Conservation (phyloP, 1,284 basidiomycete genomes). For the Pisolithus thermaeus region DNA sequence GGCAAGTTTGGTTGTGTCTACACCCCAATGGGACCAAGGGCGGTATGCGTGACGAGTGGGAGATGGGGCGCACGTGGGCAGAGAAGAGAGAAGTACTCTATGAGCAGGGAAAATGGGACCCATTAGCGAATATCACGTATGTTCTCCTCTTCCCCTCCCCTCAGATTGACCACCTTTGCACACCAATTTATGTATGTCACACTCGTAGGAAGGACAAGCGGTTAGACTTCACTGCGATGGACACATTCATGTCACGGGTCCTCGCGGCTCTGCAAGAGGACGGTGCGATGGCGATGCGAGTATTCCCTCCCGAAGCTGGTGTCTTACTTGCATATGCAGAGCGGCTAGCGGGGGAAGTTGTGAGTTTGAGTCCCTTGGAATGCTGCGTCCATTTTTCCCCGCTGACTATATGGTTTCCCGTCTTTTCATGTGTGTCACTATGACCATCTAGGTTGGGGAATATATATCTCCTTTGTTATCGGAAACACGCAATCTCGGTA, state of each 20-base stretch:
- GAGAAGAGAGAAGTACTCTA: constrained; percentile 96
- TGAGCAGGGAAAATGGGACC: constrained; percentile 72
- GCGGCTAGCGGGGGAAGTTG: constrained; percentile 71
- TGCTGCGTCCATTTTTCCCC: too few species aligned
- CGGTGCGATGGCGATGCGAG: constrained; percentile 72
- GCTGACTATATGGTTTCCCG: constrained; percentile 1
- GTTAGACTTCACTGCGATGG: constrained; percentile 82
- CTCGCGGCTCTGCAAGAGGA: constrained; percentile 65
- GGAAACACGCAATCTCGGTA: constrained; percentile 71
- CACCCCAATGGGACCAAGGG: constrained; percentile 30
- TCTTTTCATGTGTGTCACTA: neutral
- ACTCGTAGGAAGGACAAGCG: constrained; percentile 16
- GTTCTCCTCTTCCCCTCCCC: constrained; percentile 1
- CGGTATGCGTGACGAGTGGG: constrained; percentile 61
- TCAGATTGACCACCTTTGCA: neutral
- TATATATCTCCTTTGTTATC: constrained; percentile 79
- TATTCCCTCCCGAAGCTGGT: constrained; percentile 77
- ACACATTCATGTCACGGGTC: constrained; percentile 76
- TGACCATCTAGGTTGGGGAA: constrained; percentile 63
- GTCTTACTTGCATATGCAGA: constrained; percentile 76
- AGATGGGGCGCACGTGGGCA: constrained; percentile 87
- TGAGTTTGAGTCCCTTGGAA: constrained; percentile 30
- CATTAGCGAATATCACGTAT: constrained; percentile 27
- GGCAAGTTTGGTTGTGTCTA: constrained; percentile 61
- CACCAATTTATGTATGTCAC: neutral